Evolutionary conservation across 2,329 filamentous ascomycete species (phyloP), one percentile per base, ranked within the genome.

Genomic region (Aureobasidium mangrovei): DNA sequence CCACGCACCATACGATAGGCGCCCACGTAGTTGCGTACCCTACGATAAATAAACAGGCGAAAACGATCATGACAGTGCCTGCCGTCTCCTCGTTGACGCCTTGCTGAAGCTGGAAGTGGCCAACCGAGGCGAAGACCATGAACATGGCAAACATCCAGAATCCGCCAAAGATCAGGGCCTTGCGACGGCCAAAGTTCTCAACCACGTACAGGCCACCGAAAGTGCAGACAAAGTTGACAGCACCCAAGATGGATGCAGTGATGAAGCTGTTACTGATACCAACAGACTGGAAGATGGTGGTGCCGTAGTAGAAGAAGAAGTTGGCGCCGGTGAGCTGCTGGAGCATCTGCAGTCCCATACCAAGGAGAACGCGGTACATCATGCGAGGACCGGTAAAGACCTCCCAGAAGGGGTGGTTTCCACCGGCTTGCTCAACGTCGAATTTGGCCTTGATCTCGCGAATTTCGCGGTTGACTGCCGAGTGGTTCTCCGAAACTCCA

Each of bases 321-420:
- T 84, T 84, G 56, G 79, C 81, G 32, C 84, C 84, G 0, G 82
- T 85, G 2, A 87, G 72, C 63, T 87, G 84, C 66, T 86, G 83
- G 4, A 83, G 77, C 40, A 80, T 77, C 67, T 85, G 81, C 2
- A 87, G 75, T 3, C 73, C 64, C 35, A 86, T 77, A 38, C 84
- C 83, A 0, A 86, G 73, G 0, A 80, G 44, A 0, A 81, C 83
- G 28, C 84, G 77, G 66, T 86, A 82, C 4, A 79, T 60, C 76
- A 86, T 89, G 59, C 82, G 82, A 60, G 83, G 84, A 59, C 77
- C 74, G 55, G 78, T 77, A 59, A 89, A 75, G 61, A 82, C 79
- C 61, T 86, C 83, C 57, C 87, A 82, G 77, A 81, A 84, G 66
- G 77, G 80, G 61, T 74, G 70, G 54, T 77, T 73, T 0, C 72